phyloP scores from a whole-genome alignment of 2,329 filamentous ascomycete species.

The Phialophora chinensis region DNA sequence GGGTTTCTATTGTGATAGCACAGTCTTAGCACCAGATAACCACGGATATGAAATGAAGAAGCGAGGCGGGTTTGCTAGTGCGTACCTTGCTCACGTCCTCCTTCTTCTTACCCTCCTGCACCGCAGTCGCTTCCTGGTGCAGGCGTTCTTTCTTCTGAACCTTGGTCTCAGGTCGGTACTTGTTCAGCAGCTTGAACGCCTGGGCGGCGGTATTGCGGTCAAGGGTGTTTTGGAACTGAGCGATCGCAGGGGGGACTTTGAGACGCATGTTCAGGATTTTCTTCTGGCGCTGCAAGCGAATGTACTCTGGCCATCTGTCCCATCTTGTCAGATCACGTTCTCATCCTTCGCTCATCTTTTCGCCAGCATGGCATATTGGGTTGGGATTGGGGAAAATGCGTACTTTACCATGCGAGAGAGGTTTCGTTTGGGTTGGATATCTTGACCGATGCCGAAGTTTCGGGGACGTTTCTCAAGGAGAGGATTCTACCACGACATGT shows the following conservation, averaged over 20 bases:
- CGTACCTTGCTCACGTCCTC: slow-evolving; percentile 90
- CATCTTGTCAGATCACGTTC: slow-evolving; percentile 4
- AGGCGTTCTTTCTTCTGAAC: slow-evolving; percentile 99
- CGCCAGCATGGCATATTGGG: too few species aligned
- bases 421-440: slow-evolving; percentile 96
- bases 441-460: slow-evolving; percentile 99
- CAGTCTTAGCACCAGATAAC: too few species aligned
- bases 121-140: slow-evolving; percentile 94
- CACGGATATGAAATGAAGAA: too few species aligned
- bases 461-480: slow-evolving; percentile 97
- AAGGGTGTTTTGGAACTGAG: slow-evolving; percentile 97
- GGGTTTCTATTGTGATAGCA: slow-evolving; percentile 67
- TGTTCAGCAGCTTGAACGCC: slow-evolving; percentile 99
- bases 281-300: slow-evolving; percentile 92
- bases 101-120: slow-evolving; percentile 99
- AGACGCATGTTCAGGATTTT: slow-evolving; percentile 98
- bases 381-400: background rate
- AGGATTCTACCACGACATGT: slow-evolving; percentile 73
- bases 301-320: slow-evolving; percentile 87
- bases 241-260: slow-evolving; percentile 96
- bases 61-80: background rate
- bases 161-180: slow-evolving; percentile 99
- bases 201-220: slow-evolving; percentile 96
- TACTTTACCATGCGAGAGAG: slow-evolving; percentile 93
- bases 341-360: background rate